Percentiles rank a stretch among this genome's conserved stretches.
These are phyloP conservation scores for Musa itinerans DNA, from an alignment of 176 grass and related monocot genomes.

Conservation along the genomic window DNA sequence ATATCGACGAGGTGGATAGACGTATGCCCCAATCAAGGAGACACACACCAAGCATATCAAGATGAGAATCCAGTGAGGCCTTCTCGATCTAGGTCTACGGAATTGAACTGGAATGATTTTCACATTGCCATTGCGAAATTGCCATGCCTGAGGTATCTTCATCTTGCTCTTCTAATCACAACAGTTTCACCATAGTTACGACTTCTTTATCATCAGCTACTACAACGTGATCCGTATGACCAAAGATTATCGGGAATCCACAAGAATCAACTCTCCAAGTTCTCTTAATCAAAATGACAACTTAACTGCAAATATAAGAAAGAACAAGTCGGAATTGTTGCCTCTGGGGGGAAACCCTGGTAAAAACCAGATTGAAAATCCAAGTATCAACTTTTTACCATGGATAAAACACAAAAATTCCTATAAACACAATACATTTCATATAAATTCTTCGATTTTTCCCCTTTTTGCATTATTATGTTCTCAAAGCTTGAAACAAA, in stretches of 20 bases:
- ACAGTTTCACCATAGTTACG: not conserved
- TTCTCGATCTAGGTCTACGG: slow-evolving; percentile 47
- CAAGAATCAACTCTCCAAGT: not conserved
- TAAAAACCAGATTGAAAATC: not conserved
- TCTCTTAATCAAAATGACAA: not conserved
- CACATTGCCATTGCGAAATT: slow-evolving; percentile 42
- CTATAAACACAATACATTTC: not conserved
- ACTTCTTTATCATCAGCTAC: not conserved
- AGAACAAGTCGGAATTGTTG: not conserved
- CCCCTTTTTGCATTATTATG: not conserved
- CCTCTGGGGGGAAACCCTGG: not conserved
- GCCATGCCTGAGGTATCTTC: slow-evolving; percentile 34
- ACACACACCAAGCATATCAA: slow-evolving; percentile 69
- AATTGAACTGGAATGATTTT: slow-evolving; percentile 42
- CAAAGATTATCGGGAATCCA: not conserved
- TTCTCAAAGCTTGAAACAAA: not conserved
- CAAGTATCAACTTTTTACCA: not conserved
- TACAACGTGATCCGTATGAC: not conserved
- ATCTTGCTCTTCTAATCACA: slow-evolving; percentile 22
- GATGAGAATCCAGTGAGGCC: slow-evolving; percentile 85
- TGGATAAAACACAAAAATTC: not conserved
- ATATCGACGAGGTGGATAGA: slow-evolving; percentile 55
- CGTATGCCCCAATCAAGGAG: slow-evolving; percentile 60
- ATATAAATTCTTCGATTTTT: not conserved
- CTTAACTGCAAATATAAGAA: not conserved